Evolutionary conservation across 371 early-diverging fungal species (phyloP).

Genomic region (Mortierella polycephala): DNA sequence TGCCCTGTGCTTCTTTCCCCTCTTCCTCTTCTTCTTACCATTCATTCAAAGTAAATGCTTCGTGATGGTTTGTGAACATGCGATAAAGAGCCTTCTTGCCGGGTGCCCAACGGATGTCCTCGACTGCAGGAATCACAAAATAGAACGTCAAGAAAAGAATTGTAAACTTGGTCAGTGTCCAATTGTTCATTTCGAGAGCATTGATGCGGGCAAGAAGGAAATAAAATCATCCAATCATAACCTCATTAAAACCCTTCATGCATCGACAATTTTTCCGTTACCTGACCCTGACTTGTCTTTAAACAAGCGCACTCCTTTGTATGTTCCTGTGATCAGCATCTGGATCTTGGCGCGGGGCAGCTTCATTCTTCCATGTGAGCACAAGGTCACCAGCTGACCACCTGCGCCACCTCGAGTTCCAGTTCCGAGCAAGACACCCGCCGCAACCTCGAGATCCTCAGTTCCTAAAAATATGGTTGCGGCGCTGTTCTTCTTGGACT

Average conservation of each 20-base stretch:
- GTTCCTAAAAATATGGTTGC: constrained; percentile 31
- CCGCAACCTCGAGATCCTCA: constrained; percentile 37
- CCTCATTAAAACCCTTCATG: too few species aligned
- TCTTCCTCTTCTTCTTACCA: constrained; percentile 17
- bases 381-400: constrained; percentile 32
- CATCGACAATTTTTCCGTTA: too few species aligned
- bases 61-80: constrained; percentile 41
- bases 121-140: not conserved
- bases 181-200: too few species aligned
- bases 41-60: constrained; percentile 23
- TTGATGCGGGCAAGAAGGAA: not conserved
- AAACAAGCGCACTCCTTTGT: constrained; percentile 42
- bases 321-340: constrained; percentile 52
- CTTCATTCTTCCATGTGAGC: constrained; percentile 25
- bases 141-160: not conserved
- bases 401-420: constrained; percentile 31
- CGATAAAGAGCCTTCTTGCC: constrained; percentile 26
- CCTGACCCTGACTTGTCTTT: constrained; percentile 7
- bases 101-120: constrained; percentile 28
- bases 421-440: constrained; percentile 44
- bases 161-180: too few species aligned
- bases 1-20: not conserved
- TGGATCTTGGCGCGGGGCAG: constrained; percentile 42
- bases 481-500: constrained; percentile 17
- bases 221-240: not conserved